phyloP scores from a whole-genome alignment of 2,329 filamentous ascomycete species.

The Fusarium sp. region DNA sequence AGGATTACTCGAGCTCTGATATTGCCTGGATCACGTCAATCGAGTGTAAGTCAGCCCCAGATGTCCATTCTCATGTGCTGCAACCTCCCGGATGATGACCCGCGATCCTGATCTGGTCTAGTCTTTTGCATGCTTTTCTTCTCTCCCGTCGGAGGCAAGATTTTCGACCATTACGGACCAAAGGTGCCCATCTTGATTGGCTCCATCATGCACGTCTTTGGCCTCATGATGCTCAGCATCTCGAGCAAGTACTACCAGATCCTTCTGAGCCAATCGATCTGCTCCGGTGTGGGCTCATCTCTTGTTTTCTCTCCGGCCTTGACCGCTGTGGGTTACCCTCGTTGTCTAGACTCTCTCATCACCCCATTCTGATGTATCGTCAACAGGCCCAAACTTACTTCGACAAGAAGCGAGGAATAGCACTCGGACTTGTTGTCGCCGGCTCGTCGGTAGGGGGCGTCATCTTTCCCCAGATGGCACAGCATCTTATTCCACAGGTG shows the following conservation, averaged over 20 bases:
- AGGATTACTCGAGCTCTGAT: conserved; percentile 56
- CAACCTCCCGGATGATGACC: not conserved
- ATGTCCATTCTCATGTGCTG: not conserved
- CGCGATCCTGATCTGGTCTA: conserved; percentile 3
- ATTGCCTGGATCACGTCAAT: conserved; percentile 65
- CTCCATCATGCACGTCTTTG: conserved; percentile 65
- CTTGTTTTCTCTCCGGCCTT: conserved; percentile 30
- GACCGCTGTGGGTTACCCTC: conserved; percentile 23
- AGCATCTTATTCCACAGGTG: conserved; percentile 38
- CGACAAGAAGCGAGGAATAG: conserved; percentile 61
- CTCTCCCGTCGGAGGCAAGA: conserved; percentile 41
- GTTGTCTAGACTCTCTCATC: not conserved
- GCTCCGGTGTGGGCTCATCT: conserved; percentile 31
- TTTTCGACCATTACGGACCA: conserved; percentile 72
- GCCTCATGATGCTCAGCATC: conserved; percentile 69
- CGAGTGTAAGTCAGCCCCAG: conserved; percentile 45
- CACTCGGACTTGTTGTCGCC: conserved; percentile 68
- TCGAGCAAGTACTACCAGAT: conserved; percentile 48
- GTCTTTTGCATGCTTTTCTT: conserved; percentile 51
- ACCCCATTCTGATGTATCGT: not conserved
- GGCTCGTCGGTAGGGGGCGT: conserved; percentile 68
- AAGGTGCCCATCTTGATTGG: conserved; percentile 62
- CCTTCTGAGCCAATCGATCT: conserved; percentile 40
- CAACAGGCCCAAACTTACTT: conserved; percentile 34
- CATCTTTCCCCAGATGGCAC: conserved; percentile 54